These are phyloP conservation scores for Solanum ahanhuiri DNA, from an alignment of 257 asterid species.

Conservation along the genomic window DNA sequence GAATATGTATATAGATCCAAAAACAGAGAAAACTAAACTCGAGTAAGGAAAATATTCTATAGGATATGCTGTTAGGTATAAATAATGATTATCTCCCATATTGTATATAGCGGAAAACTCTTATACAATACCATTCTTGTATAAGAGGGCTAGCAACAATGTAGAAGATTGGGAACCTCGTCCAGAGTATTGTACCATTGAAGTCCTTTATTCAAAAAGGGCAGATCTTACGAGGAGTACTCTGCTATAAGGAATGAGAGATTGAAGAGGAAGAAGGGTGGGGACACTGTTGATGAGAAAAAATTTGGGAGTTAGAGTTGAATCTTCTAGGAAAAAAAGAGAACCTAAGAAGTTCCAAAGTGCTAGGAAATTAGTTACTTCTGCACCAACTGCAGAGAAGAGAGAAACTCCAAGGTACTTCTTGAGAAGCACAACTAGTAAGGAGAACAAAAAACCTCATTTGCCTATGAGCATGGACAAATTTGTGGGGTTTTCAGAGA, in stretches of 20 bases:
- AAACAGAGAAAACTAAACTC: not conserved
- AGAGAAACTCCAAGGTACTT: constrained; percentile 61
- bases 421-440: constrained; percentile 44
- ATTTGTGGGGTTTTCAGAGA: constrained; percentile 31
- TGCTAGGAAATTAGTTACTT: constrained; percentile 26
- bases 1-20: not conserved
- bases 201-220: constrained; percentile 67
- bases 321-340: constrained; percentile 55
- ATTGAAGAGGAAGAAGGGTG: constrained; percentile 69
- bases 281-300: constrained; percentile 36
- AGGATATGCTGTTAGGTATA: not conserved
- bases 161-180: constrained; percentile 31
- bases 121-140: not conserved
- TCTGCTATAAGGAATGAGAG: constrained; percentile 74
- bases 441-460: constrained; percentile 69
- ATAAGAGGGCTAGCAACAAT: constrained; percentile 8
- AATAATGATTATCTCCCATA: not conserved
- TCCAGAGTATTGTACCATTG: constrained; percentile 59
- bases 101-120: not conserved
- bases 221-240: constrained; percentile 67
- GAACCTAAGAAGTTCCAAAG: constrained; percentile 30
- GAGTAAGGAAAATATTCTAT: not conserved
- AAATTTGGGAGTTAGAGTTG: constrained; percentile 73
- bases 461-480: constrained; percentile 26
- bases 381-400: constrained; percentile 43